Evolutionary conservation across 2,329 filamentous ascomycete species (phyloP).

Genomic region (Colletotrichum noveboracense): DNA sequence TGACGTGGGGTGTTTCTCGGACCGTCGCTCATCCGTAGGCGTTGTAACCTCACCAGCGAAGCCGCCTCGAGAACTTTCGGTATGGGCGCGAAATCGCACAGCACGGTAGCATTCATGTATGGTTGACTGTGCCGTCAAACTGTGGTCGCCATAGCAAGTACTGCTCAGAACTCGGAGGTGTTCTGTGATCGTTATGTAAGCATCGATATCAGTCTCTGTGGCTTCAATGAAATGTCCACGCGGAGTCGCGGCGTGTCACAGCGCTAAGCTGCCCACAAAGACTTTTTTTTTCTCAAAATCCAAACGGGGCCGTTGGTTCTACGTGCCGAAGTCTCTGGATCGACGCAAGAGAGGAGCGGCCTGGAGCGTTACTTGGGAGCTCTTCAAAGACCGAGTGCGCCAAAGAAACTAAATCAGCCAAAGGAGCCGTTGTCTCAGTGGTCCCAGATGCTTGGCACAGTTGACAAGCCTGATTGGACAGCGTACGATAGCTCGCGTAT

Average conservation of each 20-base stretch:
- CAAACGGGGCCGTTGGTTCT: not conserved
- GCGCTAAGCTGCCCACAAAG: not conserved
- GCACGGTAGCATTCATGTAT: not conserved
- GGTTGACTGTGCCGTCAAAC: not conserved
- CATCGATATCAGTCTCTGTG: not conserved
- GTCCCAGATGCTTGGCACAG: not conserved
- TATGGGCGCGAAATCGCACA: not conserved
- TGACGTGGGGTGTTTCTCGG: not conserved
- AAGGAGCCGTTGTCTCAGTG: not conserved
- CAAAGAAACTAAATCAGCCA: not conserved
- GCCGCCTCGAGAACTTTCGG: not conserved
- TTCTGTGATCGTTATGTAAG: not conserved
- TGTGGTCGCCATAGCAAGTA: not conserved
- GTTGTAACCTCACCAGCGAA: slow-evolving; percentile 11
- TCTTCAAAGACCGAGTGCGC: not conserved
- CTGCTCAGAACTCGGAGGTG: not conserved
- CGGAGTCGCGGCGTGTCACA: not conserved
- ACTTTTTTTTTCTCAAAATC: not conserved
- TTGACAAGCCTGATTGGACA: not conserved
- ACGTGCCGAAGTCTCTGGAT: not conserved
- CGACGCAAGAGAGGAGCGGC: not conserved
- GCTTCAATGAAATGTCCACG: not conserved
- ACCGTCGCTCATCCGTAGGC: slow-evolving; percentile 8
- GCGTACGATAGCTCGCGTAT: not conserved
- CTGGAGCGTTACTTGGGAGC: not conserved